Conservation (phyloP, 164 flowering plant species). For the Litsea cubeba region DNA sequence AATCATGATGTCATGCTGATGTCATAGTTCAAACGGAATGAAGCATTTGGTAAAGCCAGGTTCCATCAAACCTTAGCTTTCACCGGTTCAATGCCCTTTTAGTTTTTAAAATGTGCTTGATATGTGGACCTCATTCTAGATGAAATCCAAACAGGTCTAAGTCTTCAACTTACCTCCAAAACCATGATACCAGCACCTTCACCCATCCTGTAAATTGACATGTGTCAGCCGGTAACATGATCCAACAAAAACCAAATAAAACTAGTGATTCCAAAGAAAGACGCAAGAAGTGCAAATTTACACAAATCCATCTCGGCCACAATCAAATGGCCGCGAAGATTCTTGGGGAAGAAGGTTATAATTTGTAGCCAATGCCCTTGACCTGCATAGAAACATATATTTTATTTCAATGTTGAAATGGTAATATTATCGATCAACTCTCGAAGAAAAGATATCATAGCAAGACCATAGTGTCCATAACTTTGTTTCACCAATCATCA, state of each 20-base stretch:
- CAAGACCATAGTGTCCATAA: neutral
- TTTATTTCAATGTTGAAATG: neutral
- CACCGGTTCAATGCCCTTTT: too few species aligned
- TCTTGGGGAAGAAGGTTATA: conserved; percentile 66
- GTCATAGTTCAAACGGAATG: too few species aligned
- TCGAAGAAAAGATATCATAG: neutral
- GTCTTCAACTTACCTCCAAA: conserved; percentile 67
- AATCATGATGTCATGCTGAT: too few species aligned
- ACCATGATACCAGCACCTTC: conserved; percentile 94
- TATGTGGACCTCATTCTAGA: neutral
- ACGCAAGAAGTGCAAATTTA: conserved; percentile 26
- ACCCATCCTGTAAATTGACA: conserved; percentile 63
- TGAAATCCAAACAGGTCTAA: neutral
- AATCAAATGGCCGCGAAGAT: conserved; percentile 93
- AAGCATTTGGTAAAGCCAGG: too few species aligned
- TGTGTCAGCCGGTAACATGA: conserved; percentile 7
- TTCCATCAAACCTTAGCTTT: too few species aligned
- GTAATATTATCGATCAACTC: neutral
- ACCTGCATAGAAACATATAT: conserved; percentile 18
- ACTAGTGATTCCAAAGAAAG: neutral
- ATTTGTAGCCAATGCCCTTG: conserved; percentile 84
- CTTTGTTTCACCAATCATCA: neutral
- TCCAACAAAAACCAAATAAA: neutral
- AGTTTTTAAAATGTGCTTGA: too few species aligned
- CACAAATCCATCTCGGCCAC: conserved; percentile 98